Evolutionary conservation across 108 stramenopile species (phyloP).

Genomic region (Cyclotella sp.): DNA sequence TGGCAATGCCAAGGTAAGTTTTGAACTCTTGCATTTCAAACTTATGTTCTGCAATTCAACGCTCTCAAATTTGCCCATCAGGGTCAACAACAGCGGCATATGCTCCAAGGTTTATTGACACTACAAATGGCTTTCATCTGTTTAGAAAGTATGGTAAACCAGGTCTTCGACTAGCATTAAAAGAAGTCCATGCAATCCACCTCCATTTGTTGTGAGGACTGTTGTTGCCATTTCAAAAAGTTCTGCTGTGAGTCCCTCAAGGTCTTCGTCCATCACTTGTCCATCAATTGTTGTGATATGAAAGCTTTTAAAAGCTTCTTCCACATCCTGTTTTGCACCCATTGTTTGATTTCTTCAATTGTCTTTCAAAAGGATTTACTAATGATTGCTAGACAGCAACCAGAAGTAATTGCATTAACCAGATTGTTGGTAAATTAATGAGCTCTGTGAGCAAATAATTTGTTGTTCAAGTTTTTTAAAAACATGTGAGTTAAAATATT

Average conservation of each 20-base stretch:
- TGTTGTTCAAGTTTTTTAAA: too few relatives aligned
- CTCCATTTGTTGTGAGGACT: constrained; percentile 8
- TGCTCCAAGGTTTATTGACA: constrained; percentile 9
- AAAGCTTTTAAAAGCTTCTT: neutral
- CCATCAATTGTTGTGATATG: constrained; percentile 19
- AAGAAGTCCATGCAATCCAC: constrained; percentile 5
- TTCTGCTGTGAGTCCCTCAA: constrained; percentile 6
- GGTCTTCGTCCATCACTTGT: constrained; percentile 13
- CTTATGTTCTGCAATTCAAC: constrained; percentile 18
- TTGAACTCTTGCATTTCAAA: neutral
- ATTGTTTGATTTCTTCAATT: too few relatives aligned
- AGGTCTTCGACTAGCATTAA: constrained; percentile 12
- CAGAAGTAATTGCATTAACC: too few relatives aligned
- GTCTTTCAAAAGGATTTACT: neutral
- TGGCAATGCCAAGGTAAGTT: neutral
- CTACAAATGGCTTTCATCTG: neutral
- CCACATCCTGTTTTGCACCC: constrained; percentile 8
- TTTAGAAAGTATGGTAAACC: constrained; percentile 10
- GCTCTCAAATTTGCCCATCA: neutral
- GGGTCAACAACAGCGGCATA: neutral
- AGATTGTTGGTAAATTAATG: too few relatives aligned
- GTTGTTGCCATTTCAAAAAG: neutral
- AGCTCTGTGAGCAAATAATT: too few relatives aligned
- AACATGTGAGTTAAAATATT: too few relatives aligned
- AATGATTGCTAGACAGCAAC: constrained; percentile 3